These are phyloP conservation scores for Ogataea pignaliae DNA, from an alignment of 805 yeast species.

Conservation along the genomic window DNA sequence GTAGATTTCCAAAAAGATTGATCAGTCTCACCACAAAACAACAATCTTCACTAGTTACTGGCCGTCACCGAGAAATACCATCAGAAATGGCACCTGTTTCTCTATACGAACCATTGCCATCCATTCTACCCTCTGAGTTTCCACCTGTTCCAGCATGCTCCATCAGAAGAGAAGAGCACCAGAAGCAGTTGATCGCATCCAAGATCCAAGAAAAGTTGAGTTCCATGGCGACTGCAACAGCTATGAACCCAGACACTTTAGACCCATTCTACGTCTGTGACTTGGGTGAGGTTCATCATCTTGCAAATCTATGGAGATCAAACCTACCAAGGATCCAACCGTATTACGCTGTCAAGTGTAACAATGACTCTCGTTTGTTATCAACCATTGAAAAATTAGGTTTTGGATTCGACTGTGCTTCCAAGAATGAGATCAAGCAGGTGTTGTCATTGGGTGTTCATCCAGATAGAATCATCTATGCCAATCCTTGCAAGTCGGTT, in stretches of 20 bases:
- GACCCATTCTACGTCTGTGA: slow-evolving; percentile 88
- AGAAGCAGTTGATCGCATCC: slow-evolving; percentile 9
- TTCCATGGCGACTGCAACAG: slow-evolving; percentile 7
- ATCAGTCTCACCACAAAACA: slow-evolving; percentile 9
- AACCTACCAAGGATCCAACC: slow-evolving; percentile 75
- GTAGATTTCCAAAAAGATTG: slow-evolving; percentile 2
- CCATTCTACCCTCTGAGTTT: slow-evolving; percentile 3
- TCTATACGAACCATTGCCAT: slow-evolving; percentile 2
- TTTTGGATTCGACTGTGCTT: slow-evolving; percentile 89
- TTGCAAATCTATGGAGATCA: slow-evolving; percentile 58
- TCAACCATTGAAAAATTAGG: slow-evolving; percentile 55
- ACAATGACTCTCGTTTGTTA: slow-evolving; percentile 64
- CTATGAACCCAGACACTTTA: slow-evolving; percentile 59
- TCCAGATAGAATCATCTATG: slow-evolving; percentile 73
- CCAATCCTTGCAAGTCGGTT: slow-evolving; percentile 90
- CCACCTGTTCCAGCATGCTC: no score
- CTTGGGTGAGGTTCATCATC: slow-evolving; percentile 62
- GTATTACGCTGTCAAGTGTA: slow-evolving; percentile 94
- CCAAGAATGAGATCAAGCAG: slow-evolving; percentile 72
- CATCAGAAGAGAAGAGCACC: slow-evolving; percentile 1
- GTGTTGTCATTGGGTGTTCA: slow-evolving; percentile 54
- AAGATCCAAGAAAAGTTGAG: slow-evolving; percentile 9
- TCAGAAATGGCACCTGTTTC: slow-evolving; percentile 11
- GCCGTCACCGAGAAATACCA: neutral
- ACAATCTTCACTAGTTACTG: slow-evolving; percentile 4